Base-by-base conservation (phyloP, 352 stramenopile genomes). In the Aphanomyces stellatus region DNA sequence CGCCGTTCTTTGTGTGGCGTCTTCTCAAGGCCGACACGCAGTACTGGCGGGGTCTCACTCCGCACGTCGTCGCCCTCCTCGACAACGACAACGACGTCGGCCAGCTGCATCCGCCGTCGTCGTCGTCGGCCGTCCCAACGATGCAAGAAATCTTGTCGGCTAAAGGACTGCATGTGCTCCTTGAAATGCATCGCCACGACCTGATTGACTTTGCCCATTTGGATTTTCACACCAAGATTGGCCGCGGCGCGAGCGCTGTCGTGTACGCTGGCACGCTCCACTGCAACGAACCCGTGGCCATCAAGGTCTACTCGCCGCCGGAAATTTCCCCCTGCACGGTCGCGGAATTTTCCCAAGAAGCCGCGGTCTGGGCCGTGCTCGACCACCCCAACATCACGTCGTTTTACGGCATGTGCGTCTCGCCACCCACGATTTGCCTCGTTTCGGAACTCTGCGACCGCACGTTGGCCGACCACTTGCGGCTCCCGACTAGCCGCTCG, bases 371-470 rank as follows among this genome's bases (percentile, higher is more conserved):
- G 64, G 78, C 80, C 6, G 75, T 81, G 17, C 72, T 93, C 4
- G 71, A 85, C 35, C 84, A 93, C 55, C 81, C 85, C 1, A 94
- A 94, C 67, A 84, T 94, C 46, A 79, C 90, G 5, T 71, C 41
- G 61, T 94, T 94, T 69, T 88, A 89, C 49, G 85, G 83, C 25
- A 88, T 94, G 78, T 94, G 85, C 53, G 79, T 93, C 15, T 87
- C 73, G 22, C 82, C 82, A 13, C 81, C 84, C 1, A 89, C 82
- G 11, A 85, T 93, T 33, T 90, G 80, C 35, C 53, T 93, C 1
- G 78, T 93, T 7, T 90, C 71, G 19, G 76, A 87, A 69, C 62
- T 82, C 24, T 92, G 77, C 41, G 71, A 67, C 43, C 77, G 62
- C 6, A 82, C 62, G 24, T 70, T 81, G 3, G 80, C 85, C 55